These are phyloP conservation scores for Arachis monticola DNA, from an alignment of 331 rosid species.

Conservation along the genomic window DNA sequence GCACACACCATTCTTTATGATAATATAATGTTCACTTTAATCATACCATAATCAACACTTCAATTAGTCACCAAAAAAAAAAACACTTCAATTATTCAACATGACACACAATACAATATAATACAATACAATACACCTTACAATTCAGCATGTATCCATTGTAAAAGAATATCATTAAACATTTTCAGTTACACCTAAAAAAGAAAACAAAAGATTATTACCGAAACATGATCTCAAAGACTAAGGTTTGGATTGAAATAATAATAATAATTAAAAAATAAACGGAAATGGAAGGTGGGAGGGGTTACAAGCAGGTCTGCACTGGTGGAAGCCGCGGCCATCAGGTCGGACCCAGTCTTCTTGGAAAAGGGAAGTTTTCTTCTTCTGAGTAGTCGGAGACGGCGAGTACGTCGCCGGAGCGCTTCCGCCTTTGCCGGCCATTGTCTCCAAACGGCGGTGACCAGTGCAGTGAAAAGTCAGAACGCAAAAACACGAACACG, in stretches of 20 bases:
- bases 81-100: not conserved
- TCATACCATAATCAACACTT: not conserved
- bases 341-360: constrained; percentile 56
- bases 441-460: constrained; percentile 37
- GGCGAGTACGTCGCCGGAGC: too few relatives aligned
- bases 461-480: too few relatives aligned
- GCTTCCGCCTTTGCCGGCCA: constrained; percentile 47
- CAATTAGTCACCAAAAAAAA: too few relatives aligned
- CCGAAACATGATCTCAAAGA: not conserved
- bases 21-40: not conserved
- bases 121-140: not conserved
- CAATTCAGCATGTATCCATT: not conserved
- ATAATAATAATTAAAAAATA: not conserved
- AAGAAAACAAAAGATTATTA: not conserved
- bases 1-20: not conserved
- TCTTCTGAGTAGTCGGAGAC: constrained; percentile 1
- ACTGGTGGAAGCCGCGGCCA: constrained; percentile 84
- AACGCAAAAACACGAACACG: too few relatives aligned
- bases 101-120: too few relatives aligned
- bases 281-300: not conserved
- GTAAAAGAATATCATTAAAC: not conserved
- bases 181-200: not conserved
- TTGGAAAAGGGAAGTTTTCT: constrained; percentile 28
- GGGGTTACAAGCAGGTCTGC: constrained; percentile 84
- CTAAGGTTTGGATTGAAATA: not conserved